Evolutionary conservation across 176 grass and related monocot species (phyloP).

Genomic region (Rhynchospora tenuis): DNA sequence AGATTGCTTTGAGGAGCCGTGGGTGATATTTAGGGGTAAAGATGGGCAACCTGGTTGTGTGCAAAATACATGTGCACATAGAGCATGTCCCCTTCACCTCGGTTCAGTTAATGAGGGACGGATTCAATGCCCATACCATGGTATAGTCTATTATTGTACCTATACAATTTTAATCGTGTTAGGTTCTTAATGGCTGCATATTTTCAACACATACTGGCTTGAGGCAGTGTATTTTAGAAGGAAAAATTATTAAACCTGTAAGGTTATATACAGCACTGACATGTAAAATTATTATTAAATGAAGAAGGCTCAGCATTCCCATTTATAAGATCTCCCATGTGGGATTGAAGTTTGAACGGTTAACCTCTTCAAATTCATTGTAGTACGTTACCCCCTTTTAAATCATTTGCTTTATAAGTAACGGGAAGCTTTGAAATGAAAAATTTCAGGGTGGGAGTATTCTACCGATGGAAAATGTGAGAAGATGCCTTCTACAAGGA

Average conservation of each 20-base stretch:
- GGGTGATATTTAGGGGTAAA: slow-evolving; percentile 94
- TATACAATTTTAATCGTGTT: neutral
- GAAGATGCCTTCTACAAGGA: slow-evolving; percentile 96
- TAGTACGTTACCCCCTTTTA: neutral
- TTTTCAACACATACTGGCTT: neutral
- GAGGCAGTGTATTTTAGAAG: neutral
- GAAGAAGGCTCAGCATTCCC: neutral
- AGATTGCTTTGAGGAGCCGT: slow-evolving; percentile 93
- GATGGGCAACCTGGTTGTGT: slow-evolving; percentile 83
- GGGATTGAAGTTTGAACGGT: neutral
- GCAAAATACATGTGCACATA: slow-evolving; percentile 95
- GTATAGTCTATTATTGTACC: slow-evolving; percentile 30
- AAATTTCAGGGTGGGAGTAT: slow-evolving; percentile 86
- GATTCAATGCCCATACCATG: slow-evolving; percentile 97
- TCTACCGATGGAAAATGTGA: slow-evolving; percentile 86
- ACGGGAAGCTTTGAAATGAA: slow-evolving; percentile 14
- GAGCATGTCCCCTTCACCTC: slow-evolving; percentile 94
- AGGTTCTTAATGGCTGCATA: neutral
- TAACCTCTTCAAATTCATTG: neutral
- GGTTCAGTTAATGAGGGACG: slow-evolving; percentile 90
- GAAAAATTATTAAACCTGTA: neutral
- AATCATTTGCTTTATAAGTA: slow-evolving; percentile 1
- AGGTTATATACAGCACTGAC: neutral
- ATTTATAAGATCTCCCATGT: neutral
- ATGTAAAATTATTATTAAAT: slow-evolving; percentile 1